phyloP scores from a whole-genome alignment of 1,284 basidiomycete genomes.

The Entoloma clypeatum region DNA sequence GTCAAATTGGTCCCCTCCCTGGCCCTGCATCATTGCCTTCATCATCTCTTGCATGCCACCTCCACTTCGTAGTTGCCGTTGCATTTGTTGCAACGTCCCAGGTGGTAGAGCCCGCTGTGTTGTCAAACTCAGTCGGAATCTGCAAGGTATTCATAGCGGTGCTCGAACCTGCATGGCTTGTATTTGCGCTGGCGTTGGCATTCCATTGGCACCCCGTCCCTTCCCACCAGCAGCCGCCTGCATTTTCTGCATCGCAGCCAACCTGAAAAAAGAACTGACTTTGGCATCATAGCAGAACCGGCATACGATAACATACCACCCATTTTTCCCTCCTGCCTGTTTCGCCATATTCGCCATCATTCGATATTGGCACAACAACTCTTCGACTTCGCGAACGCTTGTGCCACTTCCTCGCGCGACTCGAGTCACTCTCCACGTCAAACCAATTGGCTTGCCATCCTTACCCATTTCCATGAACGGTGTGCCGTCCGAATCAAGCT shows the following conservation, averaged over 20 bases:
- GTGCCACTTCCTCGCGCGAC: conserved; percentile 96
- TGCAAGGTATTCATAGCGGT: background rate
- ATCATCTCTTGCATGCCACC: conserved; percentile 95
- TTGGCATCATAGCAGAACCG: conserved; percentile 9
- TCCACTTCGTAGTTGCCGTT: conserved; percentile 75
- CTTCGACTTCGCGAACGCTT: conserved; percentile 94
- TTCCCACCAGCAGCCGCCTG: conserved; percentile 82
- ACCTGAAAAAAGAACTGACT: conserved; percentile 39
- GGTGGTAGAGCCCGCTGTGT: conserved; percentile 80
- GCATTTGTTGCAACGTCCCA: conserved; percentile 83
- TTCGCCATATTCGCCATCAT: conserved; percentile 99
- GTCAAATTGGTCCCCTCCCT: conserved; percentile 77
- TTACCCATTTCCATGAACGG: conserved; percentile 83
- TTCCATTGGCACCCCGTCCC: conserved; percentile 78
- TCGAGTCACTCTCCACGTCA: conserved; percentile 85
- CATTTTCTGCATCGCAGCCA: conserved; percentile 88
- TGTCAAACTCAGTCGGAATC: conserved; percentile 10
- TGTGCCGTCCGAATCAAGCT: conserved; percentile 95
- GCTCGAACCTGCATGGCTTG: conserved; percentile 80
- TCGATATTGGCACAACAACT: conserved; percentile 90
- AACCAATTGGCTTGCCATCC: conserved; percentile 75
- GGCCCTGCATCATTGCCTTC: conserved; percentile 92
- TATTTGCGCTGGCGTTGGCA: conserved; percentile 89
- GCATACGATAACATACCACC: conserved; percentile 53
- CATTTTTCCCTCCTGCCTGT: conserved; percentile 94